phyloP scores from a whole-genome alignment of 495 filamentous ascomycete species.

The Peziza echinospora region DNA sequence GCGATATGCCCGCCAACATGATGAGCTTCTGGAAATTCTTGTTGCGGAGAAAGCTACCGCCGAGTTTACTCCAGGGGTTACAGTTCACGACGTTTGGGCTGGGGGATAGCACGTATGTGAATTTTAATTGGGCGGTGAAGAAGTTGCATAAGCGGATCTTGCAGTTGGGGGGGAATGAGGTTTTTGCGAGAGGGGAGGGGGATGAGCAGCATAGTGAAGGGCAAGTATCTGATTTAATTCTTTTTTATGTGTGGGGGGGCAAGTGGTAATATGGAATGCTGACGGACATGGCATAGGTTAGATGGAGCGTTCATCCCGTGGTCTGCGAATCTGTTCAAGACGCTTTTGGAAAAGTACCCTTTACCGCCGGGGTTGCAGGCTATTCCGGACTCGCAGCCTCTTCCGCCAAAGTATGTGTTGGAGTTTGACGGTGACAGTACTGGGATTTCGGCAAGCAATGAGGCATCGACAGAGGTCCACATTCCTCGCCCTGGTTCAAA shows the following conservation, averaged over 20 bases:
- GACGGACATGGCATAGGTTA: conserved; percentile 27
- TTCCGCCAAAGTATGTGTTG: conserved; percentile 65
- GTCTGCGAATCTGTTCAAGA: conserved; percentile 40
- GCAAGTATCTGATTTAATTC: conserved; percentile 32
- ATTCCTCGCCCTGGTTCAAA: conserved; percentile 22
- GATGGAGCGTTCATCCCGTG: conserved; percentile 70
- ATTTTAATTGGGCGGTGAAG: conserved; percentile 85
- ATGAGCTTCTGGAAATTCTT: conserved; percentile 67
- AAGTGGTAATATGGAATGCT: conserved; percentile 3
- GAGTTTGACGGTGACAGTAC: conserved; percentile 22
- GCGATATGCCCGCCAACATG: conserved; percentile 68
- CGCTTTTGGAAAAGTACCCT: conserved; percentile 45
- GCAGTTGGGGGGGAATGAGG: conserved; percentile 64
- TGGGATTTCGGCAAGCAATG: conserved; percentile 7
- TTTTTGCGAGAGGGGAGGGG: conserved; percentile 58
- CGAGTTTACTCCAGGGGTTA: conserved; percentile 41
- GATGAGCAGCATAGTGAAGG: conserved; percentile 89
- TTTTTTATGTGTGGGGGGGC: too few relatives aligned
- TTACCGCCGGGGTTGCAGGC: conserved; percentile 41
- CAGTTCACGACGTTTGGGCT: conserved; percentile 72
- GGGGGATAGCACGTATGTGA: conserved; percentile 82
- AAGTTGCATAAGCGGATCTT: conserved; percentile 70
- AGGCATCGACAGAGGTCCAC: conserved; percentile 1
- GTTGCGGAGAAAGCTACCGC: conserved; percentile 50
- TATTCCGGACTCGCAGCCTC: conserved; percentile 51